Base-by-base conservation (phyloP, 495 filamentous ascomycete genomes). In the Penicillium longicatenatum region DNA sequence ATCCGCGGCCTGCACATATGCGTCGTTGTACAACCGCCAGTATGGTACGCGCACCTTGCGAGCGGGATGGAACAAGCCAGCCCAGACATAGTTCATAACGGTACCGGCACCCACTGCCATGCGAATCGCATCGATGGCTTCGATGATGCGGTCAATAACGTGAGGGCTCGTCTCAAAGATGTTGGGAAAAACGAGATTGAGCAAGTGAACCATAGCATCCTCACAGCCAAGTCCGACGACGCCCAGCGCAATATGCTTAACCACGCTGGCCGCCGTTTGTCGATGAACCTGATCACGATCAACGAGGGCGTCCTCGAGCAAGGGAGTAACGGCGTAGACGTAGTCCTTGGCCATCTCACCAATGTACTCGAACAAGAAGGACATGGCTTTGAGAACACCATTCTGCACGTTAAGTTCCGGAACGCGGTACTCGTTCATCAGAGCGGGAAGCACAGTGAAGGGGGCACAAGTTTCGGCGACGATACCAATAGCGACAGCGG, bases 271-370 rank as follows among this genome's bases (percentile, higher is more conserved):
- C 3, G 95, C 94, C 1, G 95, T 98, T 70, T 99, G 95, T 17
- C 95, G 87, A 75, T 99, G 95, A 6, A 99, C 95, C 75, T 99
- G 95, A 71, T 99, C 95, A 45, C 95, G 87, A 73, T 99, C 95
- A 74, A 96, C 95, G 52, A 99, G 86, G 4, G 95, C 95, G 69
- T 99, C 95, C 70, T 98, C 94, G 8, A 99, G 87, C 16, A 99
- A 79, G n/a, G 95, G 94, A 16, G 92, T 97, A 30, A 98, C 90
- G 10, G 95, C 95, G 69, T 98, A 99, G 73, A 98, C 93, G 72
- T 99, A 99, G 71, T 99, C 95, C 74, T 97, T 98, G 57, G 91
- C 92, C 95, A 99, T 97, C 74, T 99, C 94, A 50, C 94, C 94
- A 68, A 98, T 98, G 75, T 98, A 98, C 63, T 98, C 94, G 68